Evolutionary conservation across 139 green algal genomes (phyloP).

Genomic region (Tetradesmus lagerheimii): DNA sequence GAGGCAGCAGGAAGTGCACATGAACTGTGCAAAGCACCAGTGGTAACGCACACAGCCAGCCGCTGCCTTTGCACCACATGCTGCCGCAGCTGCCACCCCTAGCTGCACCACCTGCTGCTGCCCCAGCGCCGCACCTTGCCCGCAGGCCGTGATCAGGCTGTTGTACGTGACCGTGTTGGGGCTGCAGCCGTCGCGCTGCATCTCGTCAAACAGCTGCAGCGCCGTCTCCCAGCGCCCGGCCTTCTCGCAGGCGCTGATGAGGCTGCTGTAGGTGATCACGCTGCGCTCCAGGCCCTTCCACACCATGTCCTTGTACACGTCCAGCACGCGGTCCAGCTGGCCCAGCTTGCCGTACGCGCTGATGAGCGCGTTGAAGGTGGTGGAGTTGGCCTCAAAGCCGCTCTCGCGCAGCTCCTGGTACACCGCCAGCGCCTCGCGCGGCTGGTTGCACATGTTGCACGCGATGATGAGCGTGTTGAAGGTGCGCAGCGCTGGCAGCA

Average conservation of each 20-base stretch:
- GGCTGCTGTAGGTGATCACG: conserved; percentile 87
- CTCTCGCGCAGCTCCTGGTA: conserved; percentile 58
- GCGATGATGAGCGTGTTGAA: conserved; percentile 93
- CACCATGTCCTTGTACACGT: conserved; percentile 81
- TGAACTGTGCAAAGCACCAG: too few relatives aligned
- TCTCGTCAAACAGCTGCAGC: conserved; percentile 86
- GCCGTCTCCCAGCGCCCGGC: conserved; percentile 86
- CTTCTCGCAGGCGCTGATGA: conserved; percentile 87
- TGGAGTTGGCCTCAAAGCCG: conserved; percentile 71
- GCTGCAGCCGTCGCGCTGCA: conserved; percentile 79
- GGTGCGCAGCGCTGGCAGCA: conserved; percentile 85
- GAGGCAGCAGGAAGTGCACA: too few relatives aligned
- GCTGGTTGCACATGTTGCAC: conserved; percentile 90
- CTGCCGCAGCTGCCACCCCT: neutral
- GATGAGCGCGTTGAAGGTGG: conserved; percentile 84
- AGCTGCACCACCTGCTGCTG: neutral
- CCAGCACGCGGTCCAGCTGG: conserved; percentile 66
- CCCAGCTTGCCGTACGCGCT: conserved; percentile 73
- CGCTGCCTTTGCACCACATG: neutral
- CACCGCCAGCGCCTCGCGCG: conserved; percentile 71
- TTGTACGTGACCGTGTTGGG: conserved; percentile 88
- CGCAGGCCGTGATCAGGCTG: conserved; percentile 82
- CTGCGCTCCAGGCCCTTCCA: conserved; percentile 67
- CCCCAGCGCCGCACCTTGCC: conserved; percentile 58
- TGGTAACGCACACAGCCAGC: too few relatives aligned